Evolutionary conservation across 495 filamentous ascomycete species (phyloP).

Genomic region (Podospora sp.): DNA sequence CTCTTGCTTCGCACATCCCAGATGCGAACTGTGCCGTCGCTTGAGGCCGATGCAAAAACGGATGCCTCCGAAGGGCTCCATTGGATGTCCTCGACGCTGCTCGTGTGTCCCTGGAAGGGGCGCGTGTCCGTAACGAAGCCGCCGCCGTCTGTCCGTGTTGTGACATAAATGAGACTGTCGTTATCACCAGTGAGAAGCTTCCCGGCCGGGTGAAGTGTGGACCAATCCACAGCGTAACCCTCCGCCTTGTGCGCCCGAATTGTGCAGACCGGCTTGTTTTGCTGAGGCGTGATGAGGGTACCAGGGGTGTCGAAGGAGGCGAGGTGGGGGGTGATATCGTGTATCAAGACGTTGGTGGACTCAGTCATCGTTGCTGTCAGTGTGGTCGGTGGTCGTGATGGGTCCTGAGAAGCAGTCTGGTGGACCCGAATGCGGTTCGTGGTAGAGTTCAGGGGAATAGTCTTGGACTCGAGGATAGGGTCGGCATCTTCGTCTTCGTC

Average conservation of each 20-base stretch:
- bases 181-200: slow-evolving; percentile 93
- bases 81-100: slow-evolving; percentile 90
- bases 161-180: slow-evolving; percentile 83
- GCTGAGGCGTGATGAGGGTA: slow-evolving; percentile 71
- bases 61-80: slow-evolving; percentile 91
- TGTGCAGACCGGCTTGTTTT: slow-evolving; percentile 82
- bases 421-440: slow-evolving; percentile 91
- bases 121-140: slow-evolving; percentile 82
- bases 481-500: slow-evolving; percentile 81
- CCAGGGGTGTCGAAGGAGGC: slow-evolving; percentile 87
- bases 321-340: slow-evolving; percentile 88
- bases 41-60: slow-evolving; percentile 90
- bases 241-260: slow-evolving; percentile 89
- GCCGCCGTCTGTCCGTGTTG: slow-evolving; percentile 81
- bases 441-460: slow-evolving; percentile 78
- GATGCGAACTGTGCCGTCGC: slow-evolving; percentile 90
- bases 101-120: slow-evolving; percentile 78
- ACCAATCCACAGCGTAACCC: slow-evolving; percentile 96
- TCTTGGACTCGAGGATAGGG: slow-evolving; percentile 90
- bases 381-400: slow-evolving; percentile 71
- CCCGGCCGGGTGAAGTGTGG: slow-evolving; percentile 67
- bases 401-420: slow-evolving; percentile 69
- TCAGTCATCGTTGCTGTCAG: slow-evolving; percentile 91
- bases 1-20: slow-evolving; percentile 93
- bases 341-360: slow-evolving; percentile 82